Conservation (phyloP, 2,329 filamentous ascomycete genomes). For the Canariomyces notabilis region DNA sequence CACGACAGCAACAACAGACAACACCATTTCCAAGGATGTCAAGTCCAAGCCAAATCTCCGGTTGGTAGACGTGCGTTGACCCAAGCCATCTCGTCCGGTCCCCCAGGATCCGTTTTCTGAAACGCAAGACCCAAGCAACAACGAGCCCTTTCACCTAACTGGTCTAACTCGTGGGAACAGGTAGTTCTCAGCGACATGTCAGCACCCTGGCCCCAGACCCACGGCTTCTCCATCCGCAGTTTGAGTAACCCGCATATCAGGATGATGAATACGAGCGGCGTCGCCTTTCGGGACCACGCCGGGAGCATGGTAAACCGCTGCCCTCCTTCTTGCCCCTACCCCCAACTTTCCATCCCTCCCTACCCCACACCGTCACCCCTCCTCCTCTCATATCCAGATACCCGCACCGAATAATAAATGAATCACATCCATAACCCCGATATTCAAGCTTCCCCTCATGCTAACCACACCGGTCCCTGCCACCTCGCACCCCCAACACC, state of each 20-base stretch:
- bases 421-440: background rate
- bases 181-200: slow-evolving; percentile 99
- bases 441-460: background rate
- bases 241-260: slow-evolving; percentile 94
- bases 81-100: background rate
- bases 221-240: slow-evolving; percentile 76
- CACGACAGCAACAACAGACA: background rate
- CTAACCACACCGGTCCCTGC: too few relatives aligned
- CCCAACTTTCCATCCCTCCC: background rate
- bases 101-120: background rate
- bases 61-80: slow-evolving; percentile 63
- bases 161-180: slow-evolving; percentile 30
- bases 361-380: background rate
- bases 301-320: slow-evolving; percentile 77
- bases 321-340: slow-evolving; percentile 30
- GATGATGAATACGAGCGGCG: slow-evolving; percentile 99
- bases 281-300: slow-evolving; percentile 78
- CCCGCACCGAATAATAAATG: too few relatives aligned
- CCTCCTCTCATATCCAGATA: slow-evolving; percentile 1
- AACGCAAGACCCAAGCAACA: background rate
- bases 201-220: slow-evolving; percentile 83
- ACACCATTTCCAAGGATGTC: slow-evolving; percentile 18
- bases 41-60: slow-evolving; percentile 35
- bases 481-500: slow-evolving; percentile 8
- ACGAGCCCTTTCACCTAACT: background rate